A percentile compares a stretch with the other conserved stretches of the same genome.
Conservation (phyloP, 768 basidiomycete genomes). For the Exidia glandulosa region DNA sequence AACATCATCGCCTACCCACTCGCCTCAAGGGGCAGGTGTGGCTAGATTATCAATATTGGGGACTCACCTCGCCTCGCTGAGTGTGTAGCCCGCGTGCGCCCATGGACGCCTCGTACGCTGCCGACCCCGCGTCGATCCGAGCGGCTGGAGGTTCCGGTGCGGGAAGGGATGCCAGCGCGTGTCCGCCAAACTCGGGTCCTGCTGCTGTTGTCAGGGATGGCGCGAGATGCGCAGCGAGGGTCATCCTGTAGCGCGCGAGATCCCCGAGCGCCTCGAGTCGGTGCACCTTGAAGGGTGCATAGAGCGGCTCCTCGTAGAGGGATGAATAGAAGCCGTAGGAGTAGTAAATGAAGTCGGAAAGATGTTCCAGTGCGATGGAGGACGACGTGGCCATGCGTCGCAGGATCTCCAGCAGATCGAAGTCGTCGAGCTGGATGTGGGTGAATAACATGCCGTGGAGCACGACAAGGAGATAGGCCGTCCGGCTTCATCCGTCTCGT, state of each 20-base stretch:
- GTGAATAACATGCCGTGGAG: constrained; percentile 98
- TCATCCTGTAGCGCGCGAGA: constrained; percentile 89
- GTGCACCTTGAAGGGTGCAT: constrained; percentile 57
- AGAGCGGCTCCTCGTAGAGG: constrained; percentile 68
- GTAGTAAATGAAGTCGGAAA: constrained; percentile 91
- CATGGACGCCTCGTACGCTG: too few species aligned
- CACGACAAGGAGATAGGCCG: constrained; percentile 74
- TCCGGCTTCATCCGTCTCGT: too few species aligned
- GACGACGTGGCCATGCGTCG: constrained; percentile 66
- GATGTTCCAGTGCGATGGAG: constrained; percentile 72
- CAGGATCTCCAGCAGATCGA: constrained; percentile 83
- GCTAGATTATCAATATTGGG: too few species aligned
- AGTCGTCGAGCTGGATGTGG: constrained; percentile 87
- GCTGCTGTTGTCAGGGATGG: constrained; percentile 40
- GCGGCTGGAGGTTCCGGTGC: constrained; percentile 44
- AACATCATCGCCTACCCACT: too few species aligned
- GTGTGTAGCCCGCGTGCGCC: too few species aligned
- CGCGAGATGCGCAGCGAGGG: constrained; percentile 78
- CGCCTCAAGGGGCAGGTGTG: too few species aligned
- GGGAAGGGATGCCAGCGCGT: too few species aligned
- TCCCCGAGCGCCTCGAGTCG: constrained; percentile 98
- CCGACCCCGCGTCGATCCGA: constrained; percentile 50
- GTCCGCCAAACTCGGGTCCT: constrained; percentile 6
- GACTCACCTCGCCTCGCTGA: too few species aligned
- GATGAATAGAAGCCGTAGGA: constrained; percentile 91